Conservation (phyloP, 179 eudicot species). For the Gypsophila paniculata region DNA sequence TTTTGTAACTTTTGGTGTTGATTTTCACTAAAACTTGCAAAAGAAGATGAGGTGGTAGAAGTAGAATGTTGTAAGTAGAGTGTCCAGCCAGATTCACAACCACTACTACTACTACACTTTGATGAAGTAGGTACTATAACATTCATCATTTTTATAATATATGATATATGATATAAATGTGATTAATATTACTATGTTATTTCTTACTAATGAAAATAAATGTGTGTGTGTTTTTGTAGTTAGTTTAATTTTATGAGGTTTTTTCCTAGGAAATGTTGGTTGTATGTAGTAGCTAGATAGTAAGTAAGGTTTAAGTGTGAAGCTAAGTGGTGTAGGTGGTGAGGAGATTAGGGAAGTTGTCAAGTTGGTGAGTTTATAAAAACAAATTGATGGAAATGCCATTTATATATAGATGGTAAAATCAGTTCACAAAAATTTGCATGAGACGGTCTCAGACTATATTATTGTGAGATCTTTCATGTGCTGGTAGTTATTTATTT, state of each 20-base stretch:
- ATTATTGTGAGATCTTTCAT: too few relatives aligned
- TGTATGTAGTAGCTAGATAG: background rate
- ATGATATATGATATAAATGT: too few relatives aligned
- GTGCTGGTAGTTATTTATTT: too few relatives aligned
- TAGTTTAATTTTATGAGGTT: too few relatives aligned
- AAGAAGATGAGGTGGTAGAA: background rate
- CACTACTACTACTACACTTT: constrained; percentile 21
- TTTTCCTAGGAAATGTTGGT: constrained; percentile 10
- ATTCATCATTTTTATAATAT: constrained; percentile 18
- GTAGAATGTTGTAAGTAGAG: constrained; percentile 30
- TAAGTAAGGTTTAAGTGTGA: background rate
- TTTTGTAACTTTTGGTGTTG: constrained; percentile 11
- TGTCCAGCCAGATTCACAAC: constrained; percentile 41
- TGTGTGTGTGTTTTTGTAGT: background rate
- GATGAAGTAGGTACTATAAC: constrained; percentile 11
- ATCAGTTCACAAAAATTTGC: too few relatives aligned
- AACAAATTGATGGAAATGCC: background rate
- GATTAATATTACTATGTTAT: background rate
- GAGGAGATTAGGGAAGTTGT: constrained; percentile 11
- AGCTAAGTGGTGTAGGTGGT: background rate
- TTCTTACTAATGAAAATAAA: background rate
- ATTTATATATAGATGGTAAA: background rate
- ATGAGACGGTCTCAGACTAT: too few relatives aligned
- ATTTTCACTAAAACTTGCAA: background rate
- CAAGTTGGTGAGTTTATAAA: constrained; percentile 11